These are phyloP conservation scores for Thelonectria rubi DNA, from an alignment of 2,329 filamentous ascomycete species.

Conservation along the genomic window DNA sequence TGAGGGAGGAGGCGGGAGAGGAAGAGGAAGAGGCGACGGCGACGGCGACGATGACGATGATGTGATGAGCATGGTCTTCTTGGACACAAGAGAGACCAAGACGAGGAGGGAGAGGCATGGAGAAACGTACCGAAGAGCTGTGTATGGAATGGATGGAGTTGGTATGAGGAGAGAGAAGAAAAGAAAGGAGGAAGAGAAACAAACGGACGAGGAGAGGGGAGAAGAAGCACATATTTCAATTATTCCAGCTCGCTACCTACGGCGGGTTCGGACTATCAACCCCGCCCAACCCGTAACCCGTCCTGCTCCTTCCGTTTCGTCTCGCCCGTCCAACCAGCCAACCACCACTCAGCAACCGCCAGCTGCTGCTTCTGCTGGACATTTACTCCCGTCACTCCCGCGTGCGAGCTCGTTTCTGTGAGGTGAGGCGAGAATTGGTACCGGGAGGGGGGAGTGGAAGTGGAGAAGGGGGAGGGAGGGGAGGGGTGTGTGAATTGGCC, in stretches of 20 bases:
- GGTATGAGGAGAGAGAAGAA: conserved; percentile 32
- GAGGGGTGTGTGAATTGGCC: conserved; percentile 1
- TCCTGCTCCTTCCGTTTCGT: conserved; percentile 20
- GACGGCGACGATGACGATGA: not conserved
- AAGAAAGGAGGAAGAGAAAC: conserved; percentile 19
- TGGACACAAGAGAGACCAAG: not conserved
- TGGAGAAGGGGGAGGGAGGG: conserved; percentile 6
- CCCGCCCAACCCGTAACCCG: conserved; percentile 18
- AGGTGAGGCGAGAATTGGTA: conserved; percentile 10
- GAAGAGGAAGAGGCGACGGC: not conserved
- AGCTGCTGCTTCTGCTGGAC: no score
- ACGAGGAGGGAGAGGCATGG: not conserved
- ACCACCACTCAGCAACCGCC: not conserved
- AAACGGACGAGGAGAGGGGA: conserved; percentile 27
- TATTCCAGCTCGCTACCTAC: conserved; percentile 6
- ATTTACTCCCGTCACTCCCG: conserved; percentile 22
- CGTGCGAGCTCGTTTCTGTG: not conserved
- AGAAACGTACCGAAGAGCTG: conserved; percentile 13
- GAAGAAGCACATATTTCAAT: conserved; percentile 39
- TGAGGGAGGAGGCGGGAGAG: not conserved
- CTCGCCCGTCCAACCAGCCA: conserved; percentile 22
- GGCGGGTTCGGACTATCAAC: conserved; percentile 33
- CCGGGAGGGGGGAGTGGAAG: conserved; percentile 5
- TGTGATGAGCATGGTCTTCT: not conserved
- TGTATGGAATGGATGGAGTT: conserved; percentile 28